Base-by-base conservation (phyloP, 2,329 filamentous ascomycete species). In the Stachybotrys chartarum region DNA sequence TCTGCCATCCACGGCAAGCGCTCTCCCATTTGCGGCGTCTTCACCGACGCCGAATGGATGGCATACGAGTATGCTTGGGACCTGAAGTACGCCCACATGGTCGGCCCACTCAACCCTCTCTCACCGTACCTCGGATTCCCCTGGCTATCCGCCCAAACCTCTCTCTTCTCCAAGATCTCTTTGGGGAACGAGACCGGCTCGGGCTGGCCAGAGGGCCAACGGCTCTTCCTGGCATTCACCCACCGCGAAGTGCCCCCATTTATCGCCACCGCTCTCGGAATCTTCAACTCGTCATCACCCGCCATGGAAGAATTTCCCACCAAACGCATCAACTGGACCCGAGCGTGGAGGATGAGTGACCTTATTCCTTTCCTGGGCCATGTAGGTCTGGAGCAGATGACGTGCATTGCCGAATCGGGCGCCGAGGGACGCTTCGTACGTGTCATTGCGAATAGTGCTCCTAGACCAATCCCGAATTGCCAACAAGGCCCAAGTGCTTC, bases 171-270 rank as follows among this genome's bases (percentile, higher is more conserved):
- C 35, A 42, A 42, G 35, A 42, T 42, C 35, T 42, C 35, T 10
- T 63, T 82, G 53, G 67, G 61, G 30, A 58, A 68, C 1, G 61
- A 66, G 1, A 60, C 67, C 0, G 65, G 69, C 6, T 42, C 35
- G 14, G 35, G 35, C 35, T 42, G 35, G 35, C 35, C 35, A 6
- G 35, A 42, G 5, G 64, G 63, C 12, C 78, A 88, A 63, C 82
- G 87, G 55, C 73, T 88, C 7, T 86, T 84, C 63, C 75, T 88
- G 46, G 84, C 82, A 53, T 88, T 88, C 71, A 88, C 85, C 0
- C 85, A 88, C 65, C 81, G 85, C 18, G 85, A 88, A 66, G 71
- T 88, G 3, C 85, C 85, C 1, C 85, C 86, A 1, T 84, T 83
- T 56, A 82, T 87, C 1, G 70, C 84, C 1, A 85, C 87, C 1